Percentiles rank a stretch among this genome's conserved stretches.
Conservation (phyloP, 768 basidiomycete species). For the Terana coerulea region DNA sequence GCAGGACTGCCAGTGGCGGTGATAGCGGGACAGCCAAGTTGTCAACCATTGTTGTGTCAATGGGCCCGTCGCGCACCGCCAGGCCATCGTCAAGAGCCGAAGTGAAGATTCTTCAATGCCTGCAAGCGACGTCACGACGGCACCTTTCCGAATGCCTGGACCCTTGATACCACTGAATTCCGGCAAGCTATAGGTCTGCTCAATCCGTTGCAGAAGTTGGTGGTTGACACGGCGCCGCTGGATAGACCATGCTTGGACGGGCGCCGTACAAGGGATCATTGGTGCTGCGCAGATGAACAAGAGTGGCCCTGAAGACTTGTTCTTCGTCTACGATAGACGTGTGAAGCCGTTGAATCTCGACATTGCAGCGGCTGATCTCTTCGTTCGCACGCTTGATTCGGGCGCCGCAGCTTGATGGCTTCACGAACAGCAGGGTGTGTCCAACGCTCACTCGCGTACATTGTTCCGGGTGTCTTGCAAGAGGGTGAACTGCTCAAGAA, state of each 20-base stretch:
- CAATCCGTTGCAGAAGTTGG: conserved; percentile 3
- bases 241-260: neutral
- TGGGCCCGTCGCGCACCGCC: too few relatives aligned
- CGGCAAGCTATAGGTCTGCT: neutral
- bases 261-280: neutral
- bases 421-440: conserved; percentile 20
- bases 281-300: neutral
- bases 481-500: conserved; percentile 28
- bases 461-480: conserved; percentile 22
- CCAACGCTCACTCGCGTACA: conserved; percentile 24
- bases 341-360: conserved; percentile 25
- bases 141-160: neutral
- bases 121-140: neutral
- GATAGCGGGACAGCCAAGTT: too few relatives aligned
- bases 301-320: neutral
- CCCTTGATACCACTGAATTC: conserved; percentile 7
- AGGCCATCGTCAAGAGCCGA: too few relatives aligned
- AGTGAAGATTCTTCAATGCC: too few relatives aligned
- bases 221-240: conserved; percentile 7
- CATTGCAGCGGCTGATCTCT: conserved; percentile 21
- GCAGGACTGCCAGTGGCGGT: too few relatives aligned
- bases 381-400: conserved; percentile 18
- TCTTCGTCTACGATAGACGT: conserved; percentile 24
- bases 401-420: conserved; percentile 18
- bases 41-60: too few relatives aligned